Conservation (phyloP, 805 yeast genomes). For the Spathaspora sp. region DNA sequence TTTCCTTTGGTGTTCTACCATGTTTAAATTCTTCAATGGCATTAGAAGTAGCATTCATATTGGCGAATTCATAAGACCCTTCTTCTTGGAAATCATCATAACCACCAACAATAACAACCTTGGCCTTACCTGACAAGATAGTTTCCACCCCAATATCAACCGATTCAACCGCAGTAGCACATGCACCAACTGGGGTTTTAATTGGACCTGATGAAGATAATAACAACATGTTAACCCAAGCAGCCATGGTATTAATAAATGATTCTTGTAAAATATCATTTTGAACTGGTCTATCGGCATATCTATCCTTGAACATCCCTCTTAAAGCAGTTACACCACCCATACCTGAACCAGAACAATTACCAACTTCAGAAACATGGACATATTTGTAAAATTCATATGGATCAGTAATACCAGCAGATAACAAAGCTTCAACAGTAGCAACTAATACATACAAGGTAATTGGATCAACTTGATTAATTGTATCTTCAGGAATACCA, state of each 20-base stretch:
- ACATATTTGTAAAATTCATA: conserved; percentile 98
- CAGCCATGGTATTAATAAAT: conserved; percentile 97
- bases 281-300: conserved; percentile 89
- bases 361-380: conserved; percentile 97
- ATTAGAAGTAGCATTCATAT: conserved; percentile 98
- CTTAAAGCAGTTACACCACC: conserved; percentile 98
- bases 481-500: conserved; percentile 92
- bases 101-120: conserved; percentile 97
- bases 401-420: conserved; percentile 97
- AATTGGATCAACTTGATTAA: conserved; percentile 93
- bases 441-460: conserved; percentile 91
- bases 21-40: conserved; percentile 82
- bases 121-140: conserved; percentile 89
- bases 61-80: conserved; percentile 95
- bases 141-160: conserved; percentile 95
- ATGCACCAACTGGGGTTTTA: conserved; percentile 99
- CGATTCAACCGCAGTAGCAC: conserved; percentile 98
- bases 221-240: conserved; percentile 99
- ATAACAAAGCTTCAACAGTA: conserved; percentile 89
- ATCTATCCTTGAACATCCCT: conserved; percentile 97
- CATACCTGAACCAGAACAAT: conserved; percentile 99
- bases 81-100: conserved; percentile 99
- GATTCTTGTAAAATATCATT: conserved; percentile 97
- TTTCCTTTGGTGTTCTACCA: conserved; percentile 97
- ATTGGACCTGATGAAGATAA: conserved; percentile 97